Conservation (phyloP, 805 yeast genomes). For the Maudiozyma turicensis region DNA sequence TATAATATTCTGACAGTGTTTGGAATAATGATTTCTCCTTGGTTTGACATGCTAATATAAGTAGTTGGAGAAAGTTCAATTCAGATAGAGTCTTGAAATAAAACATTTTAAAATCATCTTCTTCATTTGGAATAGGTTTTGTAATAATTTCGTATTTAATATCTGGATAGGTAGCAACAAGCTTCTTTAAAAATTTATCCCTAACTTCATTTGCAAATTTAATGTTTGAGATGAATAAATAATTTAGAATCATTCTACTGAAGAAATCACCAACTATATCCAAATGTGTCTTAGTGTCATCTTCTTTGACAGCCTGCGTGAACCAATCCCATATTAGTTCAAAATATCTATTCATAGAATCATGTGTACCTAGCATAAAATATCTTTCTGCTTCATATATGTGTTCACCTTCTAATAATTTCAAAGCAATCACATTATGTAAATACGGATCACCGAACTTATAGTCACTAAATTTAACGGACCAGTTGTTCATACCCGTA, state of each 20-base stretch:
- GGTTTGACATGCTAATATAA: conserved; percentile 50
- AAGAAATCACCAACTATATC: conserved; percentile 26
- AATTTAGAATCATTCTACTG: conserved; percentile 64
- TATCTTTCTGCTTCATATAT: conserved; percentile 66
- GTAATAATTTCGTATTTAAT: conserved; percentile 19
- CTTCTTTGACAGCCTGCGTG: conserved; percentile 14
- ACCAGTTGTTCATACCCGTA: conserved; percentile 60
- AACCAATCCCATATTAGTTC: conserved; percentile 40
- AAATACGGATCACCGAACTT: conserved; percentile 68
- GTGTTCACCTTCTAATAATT: conserved; percentile 44
- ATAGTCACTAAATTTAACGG: conserved; percentile 38
- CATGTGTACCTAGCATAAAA: conserved; percentile 55
- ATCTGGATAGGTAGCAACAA: conserved; percentile 18
- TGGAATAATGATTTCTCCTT: conserved; percentile 43
- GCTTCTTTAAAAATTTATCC: conserved; percentile 28
- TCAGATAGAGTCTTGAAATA: conserved; percentile 36
- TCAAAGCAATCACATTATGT: conserved; percentile 63
- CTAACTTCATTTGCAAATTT: conserved; percentile 43
- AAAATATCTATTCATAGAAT: conserved; percentile 40
- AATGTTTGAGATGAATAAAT: conserved; percentile 56
- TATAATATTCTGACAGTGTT: conserved; percentile 44
- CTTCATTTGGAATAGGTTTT: conserved; percentile 22
- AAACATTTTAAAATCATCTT: conserved; percentile 27
- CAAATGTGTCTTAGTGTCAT: conserved; percentile 14
- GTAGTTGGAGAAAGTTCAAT: conserved; percentile 60